Conservation (phyloP, 2,329 filamentous ascomycete genomes). For the Paracorniculantispora psalliotae region DNA sequence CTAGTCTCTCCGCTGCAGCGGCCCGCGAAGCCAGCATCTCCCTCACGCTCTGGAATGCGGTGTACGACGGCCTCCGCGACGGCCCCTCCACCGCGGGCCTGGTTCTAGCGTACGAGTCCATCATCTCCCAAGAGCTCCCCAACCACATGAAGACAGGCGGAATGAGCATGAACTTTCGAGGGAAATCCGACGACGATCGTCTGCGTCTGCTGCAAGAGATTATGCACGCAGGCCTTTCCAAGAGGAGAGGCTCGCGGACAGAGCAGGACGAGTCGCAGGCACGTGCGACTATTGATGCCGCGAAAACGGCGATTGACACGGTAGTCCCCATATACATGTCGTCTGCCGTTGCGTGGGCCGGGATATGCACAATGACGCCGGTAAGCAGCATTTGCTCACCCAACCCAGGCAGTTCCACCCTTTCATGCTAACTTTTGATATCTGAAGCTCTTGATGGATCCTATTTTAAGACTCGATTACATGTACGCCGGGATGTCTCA, state of each 20-base stretch:
- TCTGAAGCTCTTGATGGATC: conserved; percentile 29
- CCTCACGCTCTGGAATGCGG: conserved; percentile 30
- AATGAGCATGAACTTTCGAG: conserved; percentile 21
- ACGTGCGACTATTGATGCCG: conserved; percentile 23
- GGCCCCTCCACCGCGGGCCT: conserved; percentile 25
- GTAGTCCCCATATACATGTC: conserved; percentile 24
- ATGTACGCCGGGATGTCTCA: conserved; percentile 27
- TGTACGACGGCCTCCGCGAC: conserved; percentile 29
- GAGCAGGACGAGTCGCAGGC: conserved; percentile 24
- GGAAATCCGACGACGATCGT: conserved; percentile 23
- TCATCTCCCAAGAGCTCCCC: conserved; percentile 31
- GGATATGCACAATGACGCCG: conserved; percentile 33
- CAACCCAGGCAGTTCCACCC: not conserved
- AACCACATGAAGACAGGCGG: conserved; percentile 26
- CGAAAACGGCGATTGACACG: conserved; percentile 24
- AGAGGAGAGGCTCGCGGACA: conserved; percentile 23
- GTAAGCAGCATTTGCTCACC: conserved; percentile 20
- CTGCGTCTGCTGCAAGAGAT: conserved; percentile 27
- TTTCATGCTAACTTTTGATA: not conserved
- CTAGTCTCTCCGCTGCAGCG: not conserved
- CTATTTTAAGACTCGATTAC: conserved; percentile 28
- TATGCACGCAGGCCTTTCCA: conserved; percentile 25
- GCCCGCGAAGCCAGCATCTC: conserved; percentile 18
- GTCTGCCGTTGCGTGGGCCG: conserved; percentile 31
- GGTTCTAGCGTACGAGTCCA: conserved; percentile 32